These are phyloP conservation scores for Diutina neorugosa DNA, from an alignment of 1,139 yeast genomes.

Conservation along the genomic window DNA sequence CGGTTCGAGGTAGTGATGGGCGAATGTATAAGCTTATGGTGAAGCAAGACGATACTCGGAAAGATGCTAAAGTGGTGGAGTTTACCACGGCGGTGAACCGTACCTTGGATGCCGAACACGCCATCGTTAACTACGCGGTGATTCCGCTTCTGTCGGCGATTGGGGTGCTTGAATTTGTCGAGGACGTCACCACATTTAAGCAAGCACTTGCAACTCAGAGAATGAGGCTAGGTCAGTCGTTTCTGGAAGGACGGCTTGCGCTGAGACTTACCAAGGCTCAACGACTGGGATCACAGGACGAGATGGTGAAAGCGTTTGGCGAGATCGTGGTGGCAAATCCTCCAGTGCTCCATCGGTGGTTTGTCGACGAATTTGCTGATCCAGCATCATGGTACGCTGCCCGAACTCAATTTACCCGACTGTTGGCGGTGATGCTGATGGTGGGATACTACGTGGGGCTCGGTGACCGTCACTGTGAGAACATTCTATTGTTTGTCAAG, in stretches of 20 bases:
- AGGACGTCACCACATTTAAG: slow-evolving; percentile 70
- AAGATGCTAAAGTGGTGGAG: slow-evolving; percentile 91
- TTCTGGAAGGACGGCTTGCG: slow-evolving; percentile 23
- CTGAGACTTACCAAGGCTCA: slow-evolving; percentile 24
- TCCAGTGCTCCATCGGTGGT: slow-evolving; percentile 82
- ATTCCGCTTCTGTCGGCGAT: slow-evolving; percentile 76
- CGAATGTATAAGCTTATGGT: slow-evolving; percentile 60
- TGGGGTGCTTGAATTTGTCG: slow-evolving; percentile 92
- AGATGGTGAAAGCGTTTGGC: slow-evolving; percentile 19
- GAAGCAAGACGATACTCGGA: slow-evolving; percentile 86
- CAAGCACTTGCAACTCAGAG: slow-evolving; percentile 42
- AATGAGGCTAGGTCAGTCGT: slow-evolving; percentile 21
- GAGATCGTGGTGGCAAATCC: slow-evolving; percentile 33
- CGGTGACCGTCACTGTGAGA: slow-evolving; percentile 96
- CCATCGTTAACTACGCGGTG: slow-evolving; percentile 77
- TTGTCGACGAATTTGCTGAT: slow-evolving; percentile 77
- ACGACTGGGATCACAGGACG: slow-evolving; percentile 3
- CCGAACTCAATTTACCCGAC: slow-evolving; percentile 59
- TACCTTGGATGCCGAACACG: slow-evolving; percentile 55
- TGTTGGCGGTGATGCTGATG: slow-evolving; percentile 94
- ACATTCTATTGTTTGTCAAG: slow-evolving; percentile 60
- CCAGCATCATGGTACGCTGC: slow-evolving; percentile 83
- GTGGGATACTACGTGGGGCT: slow-evolving; percentile 85
- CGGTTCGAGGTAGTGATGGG: slow-evolving; percentile 72
- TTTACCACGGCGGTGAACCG: slow-evolving; percentile 82